Conservation (phyloP, 257 asterid species). For the Catharanthus roseus region DNA sequence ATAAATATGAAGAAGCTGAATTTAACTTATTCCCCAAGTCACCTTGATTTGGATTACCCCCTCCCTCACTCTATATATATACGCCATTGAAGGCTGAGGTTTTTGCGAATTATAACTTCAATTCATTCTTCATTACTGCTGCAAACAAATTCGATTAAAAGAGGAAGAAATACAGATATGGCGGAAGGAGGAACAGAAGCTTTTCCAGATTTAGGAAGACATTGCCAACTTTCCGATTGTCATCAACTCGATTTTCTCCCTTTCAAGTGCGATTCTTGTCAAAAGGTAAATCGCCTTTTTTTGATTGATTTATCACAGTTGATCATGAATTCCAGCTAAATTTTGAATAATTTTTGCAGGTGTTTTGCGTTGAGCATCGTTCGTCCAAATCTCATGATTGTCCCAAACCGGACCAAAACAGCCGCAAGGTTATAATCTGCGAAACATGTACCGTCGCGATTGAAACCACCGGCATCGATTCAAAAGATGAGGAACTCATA, state of each 20-base stretch:
- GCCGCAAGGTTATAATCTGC: constrained; percentile 76
- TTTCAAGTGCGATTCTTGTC: constrained; percentile 66
- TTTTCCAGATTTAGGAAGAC: constrained; percentile 83
- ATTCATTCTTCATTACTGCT: neutral
- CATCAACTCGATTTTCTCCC: constrained; percentile 89
- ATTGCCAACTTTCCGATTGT: constrained; percentile 71
- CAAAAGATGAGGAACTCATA: constrained; percentile 47
- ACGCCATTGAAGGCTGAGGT: neutral
- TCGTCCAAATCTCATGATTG: constrained; percentile 70
- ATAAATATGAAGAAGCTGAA: neutral
- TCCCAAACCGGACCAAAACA: constrained; percentile 49
- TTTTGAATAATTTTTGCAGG: constrained; percentile 27
- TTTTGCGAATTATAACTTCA: neutral
- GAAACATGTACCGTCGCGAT: constrained; percentile 60
- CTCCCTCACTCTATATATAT: neutral
- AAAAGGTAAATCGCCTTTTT: constrained; percentile 32
- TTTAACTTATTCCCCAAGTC: constrained; percentile 42
- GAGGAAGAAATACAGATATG: constrained; percentile 16
- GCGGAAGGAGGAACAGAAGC: constrained; percentile 74
- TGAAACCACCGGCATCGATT: constrained; percentile 56
- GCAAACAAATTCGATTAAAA: neutral
- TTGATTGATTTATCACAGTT: too few relatives aligned
- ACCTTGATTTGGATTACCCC: neutral
- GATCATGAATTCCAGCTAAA: neutral
- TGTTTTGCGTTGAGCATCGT: constrained; percentile 66